Evolutionary conservation across 257 asterid genomes (phyloP).

Genomic region (Solanum sejunctum): DNA sequence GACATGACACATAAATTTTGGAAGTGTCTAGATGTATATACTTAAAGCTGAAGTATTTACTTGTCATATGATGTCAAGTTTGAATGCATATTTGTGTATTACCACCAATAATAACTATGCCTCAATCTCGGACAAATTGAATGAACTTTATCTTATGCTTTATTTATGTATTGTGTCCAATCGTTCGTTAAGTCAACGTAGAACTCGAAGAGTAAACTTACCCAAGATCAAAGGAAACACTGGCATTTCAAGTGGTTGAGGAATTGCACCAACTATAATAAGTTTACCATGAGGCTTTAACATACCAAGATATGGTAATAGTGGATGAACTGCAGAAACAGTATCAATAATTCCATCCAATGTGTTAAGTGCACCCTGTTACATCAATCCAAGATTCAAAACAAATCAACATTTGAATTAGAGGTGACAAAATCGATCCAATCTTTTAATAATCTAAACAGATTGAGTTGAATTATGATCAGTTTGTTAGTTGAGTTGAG

Average conservation of each 20-base stretch:
- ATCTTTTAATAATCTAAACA: not conserved
- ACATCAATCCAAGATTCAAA: not conserved
- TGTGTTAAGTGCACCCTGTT: constrained; percentile 19
- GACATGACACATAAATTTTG: not conserved
- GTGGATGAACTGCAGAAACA: constrained; percentile 20
- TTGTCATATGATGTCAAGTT: not conserved
- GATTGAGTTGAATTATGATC: not conserved
- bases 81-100: not conserved
- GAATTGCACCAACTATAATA: constrained; percentile 23
- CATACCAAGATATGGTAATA: constrained; percentile 18
- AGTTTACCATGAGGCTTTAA: constrained; percentile 31
- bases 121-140: too few species aligned
- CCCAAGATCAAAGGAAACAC: constrained; percentile 17
- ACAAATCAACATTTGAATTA: not conserved
- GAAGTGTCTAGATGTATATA: not conserved
- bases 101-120: not conserved
- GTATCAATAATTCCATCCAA: constrained; percentile 39
- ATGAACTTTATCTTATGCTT: too few species aligned
- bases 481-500: not conserved
- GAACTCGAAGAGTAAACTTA: not conserved
- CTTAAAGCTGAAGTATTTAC: too few species aligned
- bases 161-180: not conserved
- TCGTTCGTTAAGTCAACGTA: not conserved
- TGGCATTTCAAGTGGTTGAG: constrained; percentile 29
- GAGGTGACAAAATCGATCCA: not conserved